These are phyloP conservation scores for Phialophora chinensis DNA, from an alignment of 2,329 filamentous ascomycete species.

Conservation along the genomic window DNA sequence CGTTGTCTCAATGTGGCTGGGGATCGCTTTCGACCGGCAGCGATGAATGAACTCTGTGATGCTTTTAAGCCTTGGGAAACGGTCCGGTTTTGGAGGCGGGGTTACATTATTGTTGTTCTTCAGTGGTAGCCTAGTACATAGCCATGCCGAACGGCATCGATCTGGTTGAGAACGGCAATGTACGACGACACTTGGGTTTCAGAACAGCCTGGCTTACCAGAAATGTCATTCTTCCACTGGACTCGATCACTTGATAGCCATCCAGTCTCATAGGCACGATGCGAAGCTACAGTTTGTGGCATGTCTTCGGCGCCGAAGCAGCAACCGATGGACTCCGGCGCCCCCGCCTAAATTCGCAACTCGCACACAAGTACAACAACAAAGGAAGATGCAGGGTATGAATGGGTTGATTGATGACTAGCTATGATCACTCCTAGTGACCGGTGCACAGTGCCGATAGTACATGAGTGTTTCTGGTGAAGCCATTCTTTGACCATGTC, in stretches of 20 bases:
- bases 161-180: background rate
- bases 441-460: conserved; percentile 3
- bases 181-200: background rate
- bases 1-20: background rate
- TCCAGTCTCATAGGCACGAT: background rate
- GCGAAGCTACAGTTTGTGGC: background rate
- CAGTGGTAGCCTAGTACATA: background rate
- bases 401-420: conserved; percentile 4
- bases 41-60: background rate
- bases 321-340: background rate
- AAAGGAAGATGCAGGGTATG: conserved; percentile 3
- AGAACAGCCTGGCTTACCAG: too few species aligned
- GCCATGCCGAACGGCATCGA: background rate
- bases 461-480: conserved; percentile 14
- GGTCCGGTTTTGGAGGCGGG: background rate
- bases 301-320: background rate
- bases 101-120: background rate
- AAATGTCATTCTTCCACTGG: background rate
- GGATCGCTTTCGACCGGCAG: background rate
- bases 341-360: background rate
- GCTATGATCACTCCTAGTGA: conserved; percentile 7
- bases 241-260: background rate
- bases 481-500: conserved; percentile 16
- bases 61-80: too few species aligned
- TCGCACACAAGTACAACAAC: background rate